Conservation (phyloP, 169 alveolate genomes). For the Eimeria acervulina region DNA sequence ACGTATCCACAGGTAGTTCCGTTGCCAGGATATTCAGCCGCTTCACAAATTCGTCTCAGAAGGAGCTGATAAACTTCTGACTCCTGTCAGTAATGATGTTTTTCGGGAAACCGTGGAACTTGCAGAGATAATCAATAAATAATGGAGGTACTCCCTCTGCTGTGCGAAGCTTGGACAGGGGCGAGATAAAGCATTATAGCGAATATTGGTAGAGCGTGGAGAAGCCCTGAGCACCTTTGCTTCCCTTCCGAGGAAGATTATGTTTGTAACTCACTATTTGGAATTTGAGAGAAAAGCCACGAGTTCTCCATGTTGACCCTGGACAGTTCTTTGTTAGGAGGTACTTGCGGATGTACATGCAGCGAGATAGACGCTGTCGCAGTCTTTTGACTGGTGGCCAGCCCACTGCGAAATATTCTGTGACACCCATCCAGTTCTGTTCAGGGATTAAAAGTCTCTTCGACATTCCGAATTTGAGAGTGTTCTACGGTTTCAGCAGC, state of each 20-base stretch:
- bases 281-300: not conserved
- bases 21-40: not conserved
- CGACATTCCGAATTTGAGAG: not conserved
- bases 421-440: no score
- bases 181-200: not conserved
- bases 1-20: no score
- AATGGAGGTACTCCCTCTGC: not conserved
- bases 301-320: not conserved
- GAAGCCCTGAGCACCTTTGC: no score
- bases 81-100: not conserved
- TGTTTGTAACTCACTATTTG: not conserved
- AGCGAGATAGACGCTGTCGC: no score
- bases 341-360: no score
- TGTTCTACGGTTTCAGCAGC: not conserved
- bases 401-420: no score
- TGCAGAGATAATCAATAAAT: no score
- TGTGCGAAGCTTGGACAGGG: not conserved
- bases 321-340: not conserved
- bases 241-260: no score
- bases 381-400: no score
- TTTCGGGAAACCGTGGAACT: not conserved
- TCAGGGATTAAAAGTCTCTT: no score
- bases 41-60: not conserved
- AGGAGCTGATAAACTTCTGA: not conserved
- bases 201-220: not conserved